Evolutionary conservation across 1,139 yeast species (phyloP).

Genomic region (Suhomyces guaymorum): DNA sequence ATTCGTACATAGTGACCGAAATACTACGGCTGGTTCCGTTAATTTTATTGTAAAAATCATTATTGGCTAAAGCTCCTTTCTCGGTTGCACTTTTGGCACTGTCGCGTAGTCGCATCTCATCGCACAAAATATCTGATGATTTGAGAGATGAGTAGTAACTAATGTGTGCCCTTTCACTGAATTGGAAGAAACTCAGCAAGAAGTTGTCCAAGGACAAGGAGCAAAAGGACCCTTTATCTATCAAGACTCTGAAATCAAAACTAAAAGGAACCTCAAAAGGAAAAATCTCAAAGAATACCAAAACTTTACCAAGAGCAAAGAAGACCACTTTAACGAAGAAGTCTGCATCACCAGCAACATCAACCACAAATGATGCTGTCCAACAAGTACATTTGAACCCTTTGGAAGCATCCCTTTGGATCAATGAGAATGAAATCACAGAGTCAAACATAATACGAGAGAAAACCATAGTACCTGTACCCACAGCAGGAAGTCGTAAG

Average conservation of each 20-base stretch:
- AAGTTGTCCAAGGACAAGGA: slow-evolving; percentile 17
- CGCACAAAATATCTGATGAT: slow-evolving; percentile 3
- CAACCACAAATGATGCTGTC: too few species aligned
- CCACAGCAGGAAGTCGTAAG: slow-evolving; percentile 17
- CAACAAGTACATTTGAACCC: slow-evolving; percentile 16
- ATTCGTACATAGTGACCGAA: too few species aligned
- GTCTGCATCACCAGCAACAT: too few species aligned
- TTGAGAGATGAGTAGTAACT: too few species aligned
- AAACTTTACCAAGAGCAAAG: not conserved
- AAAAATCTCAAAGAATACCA: not conserved
- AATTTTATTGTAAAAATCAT: not conserved
- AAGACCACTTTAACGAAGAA: not conserved
- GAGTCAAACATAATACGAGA: slow-evolving; percentile 16
- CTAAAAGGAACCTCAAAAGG: not conserved
- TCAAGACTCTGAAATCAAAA: not conserved
- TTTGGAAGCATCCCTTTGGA: slow-evolving; percentile 34
- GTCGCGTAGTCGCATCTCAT: too few species aligned
- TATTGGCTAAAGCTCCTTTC: too few species aligned
- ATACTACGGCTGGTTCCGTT: slow-evolving; percentile 6
- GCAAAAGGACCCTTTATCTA: not conserved
- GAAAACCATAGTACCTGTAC: not conserved
- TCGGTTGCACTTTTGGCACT: too few species aligned
- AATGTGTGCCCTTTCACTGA: slow-evolving; percentile 23
- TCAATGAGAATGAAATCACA: slow-evolving; percentile 27
- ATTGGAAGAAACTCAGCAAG: slow-evolving; percentile 36